Evolutionary conservation across 2,329 filamentous ascomycete species (phyloP), one percentile per base, ranked within the genome.

Genomic region (Fusarium secorum): DNA sequence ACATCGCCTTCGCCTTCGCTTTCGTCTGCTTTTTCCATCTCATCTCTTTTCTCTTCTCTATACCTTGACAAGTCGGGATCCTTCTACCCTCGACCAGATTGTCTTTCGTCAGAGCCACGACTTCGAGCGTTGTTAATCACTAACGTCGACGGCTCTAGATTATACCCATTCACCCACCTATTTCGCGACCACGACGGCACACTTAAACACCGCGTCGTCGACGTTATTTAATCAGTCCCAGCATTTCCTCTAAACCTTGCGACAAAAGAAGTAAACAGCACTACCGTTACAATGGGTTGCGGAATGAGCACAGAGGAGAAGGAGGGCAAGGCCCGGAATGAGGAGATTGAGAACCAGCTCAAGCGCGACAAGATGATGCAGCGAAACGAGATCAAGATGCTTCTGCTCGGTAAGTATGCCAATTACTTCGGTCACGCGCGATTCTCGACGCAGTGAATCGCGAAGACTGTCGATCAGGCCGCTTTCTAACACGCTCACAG

Each of bases 231-330:
- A 48, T 65, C 58, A 51, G 33, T 64, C 58, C 38, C 46, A 69
- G 60, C 45, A 52, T 64, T 58, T 55, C 35, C 33, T 60, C 51
- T 62, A 68, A 59, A 35, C 57, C 28, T 60, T 36, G 65, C 68
- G 62, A 72, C 67, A 69, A 64, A 70, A 66, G 56, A 73, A 55
- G 59, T 61, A 60, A 70, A 68, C 57, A 71, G 67, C 59, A 67
- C 74, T 67, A 77, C 82, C 84, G 86, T 81, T 91, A 94, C 87
- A 79, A 99, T 99, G 96, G 96, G 96, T 90, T 99, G 96, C 84
- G 95, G 95, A 85, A 97, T 98, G 94, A 98, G 95, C 83, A 97
- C 96, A 81, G 96, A 98, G 87, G 96, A 98, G 86, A 98, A 98
- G 92, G 96, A 98, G 94, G 95, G 96, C 86, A 98, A 98, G 93